Evolutionary conservation across 805 yeast species (phyloP).

Genomic region (Teunomyces lycoperdinae): DNA sequence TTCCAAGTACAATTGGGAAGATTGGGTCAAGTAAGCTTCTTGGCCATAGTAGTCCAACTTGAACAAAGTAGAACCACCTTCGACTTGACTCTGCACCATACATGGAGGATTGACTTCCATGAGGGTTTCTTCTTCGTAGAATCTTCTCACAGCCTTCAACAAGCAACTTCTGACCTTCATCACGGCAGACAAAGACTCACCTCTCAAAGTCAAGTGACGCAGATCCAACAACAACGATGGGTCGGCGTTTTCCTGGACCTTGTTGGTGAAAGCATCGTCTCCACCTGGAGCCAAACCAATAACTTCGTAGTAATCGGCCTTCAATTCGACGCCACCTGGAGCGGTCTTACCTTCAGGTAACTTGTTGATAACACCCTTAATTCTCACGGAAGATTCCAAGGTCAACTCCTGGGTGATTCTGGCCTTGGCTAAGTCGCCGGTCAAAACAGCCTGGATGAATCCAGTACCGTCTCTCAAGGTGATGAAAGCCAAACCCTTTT

Average conservation of each 20-base stretch:
- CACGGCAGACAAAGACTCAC: slow-evolving; percentile 88
- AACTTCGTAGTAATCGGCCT: slow-evolving; percentile 85
- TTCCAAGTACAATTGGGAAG: slow-evolving; percentile 94
- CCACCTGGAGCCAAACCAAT: slow-evolving; percentile 96
- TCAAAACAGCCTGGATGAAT: slow-evolving; percentile 77
- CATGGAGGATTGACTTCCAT: slow-evolving; percentile 98
- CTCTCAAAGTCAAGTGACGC: slow-evolving; percentile 95
- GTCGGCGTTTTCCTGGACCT: slow-evolving; percentile 89
- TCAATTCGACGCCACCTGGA: slow-evolving; percentile 94
- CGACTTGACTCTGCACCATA: slow-evolving; percentile 99
- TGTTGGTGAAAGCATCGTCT: slow-evolving; percentile 92
- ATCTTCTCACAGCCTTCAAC: slow-evolving; percentile 69
- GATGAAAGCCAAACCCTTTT: slow-evolving; percentile 87
- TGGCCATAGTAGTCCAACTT: slow-evolving; percentile 93
- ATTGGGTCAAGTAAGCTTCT: slow-evolving; percentile 94
- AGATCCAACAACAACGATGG: slow-evolving; percentile 90
- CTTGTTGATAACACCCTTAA: slow-evolving; percentile 77
- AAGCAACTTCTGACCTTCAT: slow-evolving; percentile 91
- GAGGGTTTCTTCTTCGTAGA: slow-evolving; percentile 69
- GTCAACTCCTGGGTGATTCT: slow-evolving; percentile 82
- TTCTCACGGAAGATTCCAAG: slow-evolving; percentile 76
- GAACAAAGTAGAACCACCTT: slow-evolving; percentile 97
- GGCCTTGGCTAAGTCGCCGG: slow-evolving; percentile 91
- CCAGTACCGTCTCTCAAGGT: slow-evolving; percentile 97
- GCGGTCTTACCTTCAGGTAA: slow-evolving; percentile 96